A percentile compares a stretch with the other conserved stretches of the same genome.
phyloP scores from a whole-genome alignment of 805 yeast species.

The Myxozyma nipponensis region DNA sequence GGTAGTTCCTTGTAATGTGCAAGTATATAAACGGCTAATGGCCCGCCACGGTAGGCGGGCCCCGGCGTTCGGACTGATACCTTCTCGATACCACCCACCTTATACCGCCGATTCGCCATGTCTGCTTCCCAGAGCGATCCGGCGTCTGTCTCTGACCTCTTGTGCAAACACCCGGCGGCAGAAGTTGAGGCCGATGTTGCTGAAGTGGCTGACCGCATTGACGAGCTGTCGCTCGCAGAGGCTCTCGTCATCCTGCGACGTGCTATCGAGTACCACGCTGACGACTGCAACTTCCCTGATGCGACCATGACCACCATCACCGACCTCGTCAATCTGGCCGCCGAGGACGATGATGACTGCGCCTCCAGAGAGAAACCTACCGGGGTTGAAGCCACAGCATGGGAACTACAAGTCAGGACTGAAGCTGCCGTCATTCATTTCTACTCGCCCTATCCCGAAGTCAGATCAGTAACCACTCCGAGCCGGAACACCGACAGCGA shows the following conservation, averaged over 20 bases:
- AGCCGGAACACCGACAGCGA: not conserved
- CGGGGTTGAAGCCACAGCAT: not conserved
- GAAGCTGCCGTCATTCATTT: conserved; percentile 38
- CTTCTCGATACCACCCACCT: too few relatives aligned
- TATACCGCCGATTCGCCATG: too few relatives aligned
- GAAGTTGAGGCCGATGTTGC: too few relatives aligned
- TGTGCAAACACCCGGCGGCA: too few relatives aligned
- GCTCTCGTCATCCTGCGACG: not conserved
- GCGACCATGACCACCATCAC: conserved; percentile 38
- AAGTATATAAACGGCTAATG: too few relatives aligned
- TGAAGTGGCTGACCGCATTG: not conserved
- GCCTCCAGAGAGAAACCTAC: not conserved
- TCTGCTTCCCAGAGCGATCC: too few relatives aligned
- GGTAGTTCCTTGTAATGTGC: too few relatives aligned
- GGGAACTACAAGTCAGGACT: conserved; percentile 24
- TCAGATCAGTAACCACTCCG: conserved; percentile 50
- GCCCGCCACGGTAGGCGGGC: too few relatives aligned
- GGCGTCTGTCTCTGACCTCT: too few relatives aligned
- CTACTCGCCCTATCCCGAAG: conserved; percentile 61
- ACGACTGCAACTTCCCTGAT: conserved; percentile 46
- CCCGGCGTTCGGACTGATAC: too few relatives aligned
- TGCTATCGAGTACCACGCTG: conserved; percentile 33
- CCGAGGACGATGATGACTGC: too few relatives aligned
- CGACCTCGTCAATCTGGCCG: conserved; percentile 1
- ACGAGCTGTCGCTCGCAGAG: not conserved